Conservation (phyloP, 2,329 filamentous ascomycete species). For the Beauveria sp. region DNA sequence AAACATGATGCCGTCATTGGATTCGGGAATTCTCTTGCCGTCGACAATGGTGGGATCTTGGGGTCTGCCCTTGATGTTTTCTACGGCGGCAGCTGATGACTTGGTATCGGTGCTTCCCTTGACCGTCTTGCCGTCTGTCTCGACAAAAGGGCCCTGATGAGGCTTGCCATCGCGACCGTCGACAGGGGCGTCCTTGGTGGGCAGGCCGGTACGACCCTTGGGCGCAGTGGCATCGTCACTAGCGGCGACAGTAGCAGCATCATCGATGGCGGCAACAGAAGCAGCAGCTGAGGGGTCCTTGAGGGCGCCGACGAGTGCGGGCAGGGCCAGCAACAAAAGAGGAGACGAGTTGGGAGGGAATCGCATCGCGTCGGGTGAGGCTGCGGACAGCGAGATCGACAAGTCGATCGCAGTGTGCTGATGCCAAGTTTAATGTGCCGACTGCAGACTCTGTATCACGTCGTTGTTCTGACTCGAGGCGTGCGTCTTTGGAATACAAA, state of each 20-base stretch:
- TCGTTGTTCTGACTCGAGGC: neutral
- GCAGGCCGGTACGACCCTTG: slow-evolving; percentile 30
- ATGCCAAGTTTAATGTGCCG: neutral
- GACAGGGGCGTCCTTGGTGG: slow-evolving; percentile 72
- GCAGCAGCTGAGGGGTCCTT: slow-evolving; percentile 16
- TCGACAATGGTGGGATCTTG: slow-evolving; percentile 46
- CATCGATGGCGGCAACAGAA: neutral
- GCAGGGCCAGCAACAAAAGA: slow-evolving; percentile 48
- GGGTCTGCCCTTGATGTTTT: slow-evolving; percentile 41
- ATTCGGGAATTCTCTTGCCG: slow-evolving; percentile 54
- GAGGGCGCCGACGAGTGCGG: slow-evolving; percentile 38
- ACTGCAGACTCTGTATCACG: neutral
- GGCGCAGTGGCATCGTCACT: slow-evolving; percentile 20
- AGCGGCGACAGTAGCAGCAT: slow-evolving; percentile 13
- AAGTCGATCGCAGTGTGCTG: neutral
- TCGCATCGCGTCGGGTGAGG: slow-evolving; percentile 38
- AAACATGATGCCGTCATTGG: slow-evolving; percentile 84
- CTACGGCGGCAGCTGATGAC: slow-evolving; percentile 19
- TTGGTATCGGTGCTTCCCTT: slow-evolving; percentile 21
- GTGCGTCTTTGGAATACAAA: neutral
- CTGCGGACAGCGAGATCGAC: neutral
- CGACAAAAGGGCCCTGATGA: slow-evolving; percentile 75
- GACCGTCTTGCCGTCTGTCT: slow-evolving; percentile 35
- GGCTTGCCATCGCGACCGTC: slow-evolving; percentile 93
- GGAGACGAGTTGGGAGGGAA: slow-evolving; percentile 39